Evolutionary conservation across 306 rosid species (phyloP), one percentile per base, ranked within the genome.

Genomic region (Astragalus membranaceus): DNA sequence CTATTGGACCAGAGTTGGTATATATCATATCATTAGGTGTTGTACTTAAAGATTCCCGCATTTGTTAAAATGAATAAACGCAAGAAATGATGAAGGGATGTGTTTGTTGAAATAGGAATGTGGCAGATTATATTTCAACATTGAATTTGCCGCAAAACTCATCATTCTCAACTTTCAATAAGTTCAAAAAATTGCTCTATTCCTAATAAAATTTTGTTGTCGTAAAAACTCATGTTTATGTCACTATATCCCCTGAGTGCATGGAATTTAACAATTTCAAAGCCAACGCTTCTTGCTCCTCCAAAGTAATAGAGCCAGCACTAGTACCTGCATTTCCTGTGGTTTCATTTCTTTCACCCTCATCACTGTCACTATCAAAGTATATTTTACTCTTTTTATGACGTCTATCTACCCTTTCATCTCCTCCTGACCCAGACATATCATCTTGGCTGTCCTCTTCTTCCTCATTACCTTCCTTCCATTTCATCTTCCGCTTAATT

Each of bases 261-360:
- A 90, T 81, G 67, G 97, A 85, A 60, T 67, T 79, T 57, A 95
- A 58, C 66, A 91, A 41, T 63, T 87, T 90, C 77, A 90, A 85
- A 75, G 99, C 97, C 76, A 91, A 50, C 16, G 89, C 92, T 74
- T 89, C 96, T 82, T 88, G 97, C 62, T 86, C 89, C 59, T 59
- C 86, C 75, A 89, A 73, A 42, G 89, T 73, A 47, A 82, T 53
- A 12, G 83, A 49, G 33, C 67, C 73, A 12, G 81, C 65, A 46
- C 6, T n/a, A 3, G 57, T 46, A 30, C 65, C 78, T 20, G 54
- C 64, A 39, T 72, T 69, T 8, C 65, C 54, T n/a, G 64, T 53
- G 51, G 35, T 58, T 69, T 77, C 79, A 69, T 75, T 79, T 79
- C 73, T 67, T 67, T 76, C 86, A 32, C 83, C 83, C 10, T 69